phyloP scores from a whole-genome alignment of 225 moss, liverwort and hornwort genomes.

The Bryum argenteum region DNA sequence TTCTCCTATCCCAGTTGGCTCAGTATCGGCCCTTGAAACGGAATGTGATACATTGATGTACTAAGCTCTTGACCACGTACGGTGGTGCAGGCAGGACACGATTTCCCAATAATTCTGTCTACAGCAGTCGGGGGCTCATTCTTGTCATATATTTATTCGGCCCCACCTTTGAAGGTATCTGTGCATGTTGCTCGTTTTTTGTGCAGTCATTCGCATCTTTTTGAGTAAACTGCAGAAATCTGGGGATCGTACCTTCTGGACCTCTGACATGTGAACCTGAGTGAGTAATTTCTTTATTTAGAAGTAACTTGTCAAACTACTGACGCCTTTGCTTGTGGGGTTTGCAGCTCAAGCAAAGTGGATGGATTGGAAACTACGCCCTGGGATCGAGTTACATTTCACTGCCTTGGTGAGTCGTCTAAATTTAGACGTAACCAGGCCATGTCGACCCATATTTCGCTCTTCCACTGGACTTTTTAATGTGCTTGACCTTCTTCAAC shows the following conservation, averaged over 20 bases:
- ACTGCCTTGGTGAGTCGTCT: slow-evolving; percentile 66
- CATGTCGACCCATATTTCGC: not conserved
- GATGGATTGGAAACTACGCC: slow-evolving; percentile 91
- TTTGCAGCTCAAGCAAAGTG: slow-evolving; percentile 86
- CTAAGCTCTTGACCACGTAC: slow-evolving; percentile 14
- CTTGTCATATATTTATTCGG: slow-evolving; percentile 93
- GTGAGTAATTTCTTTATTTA: not conserved
- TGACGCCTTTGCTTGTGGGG: slow-evolving; percentile 16
- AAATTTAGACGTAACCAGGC: not conserved
- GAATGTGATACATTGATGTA: not conserved
- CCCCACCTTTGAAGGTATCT: slow-evolving; percentile 87
- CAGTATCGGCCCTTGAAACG: not conserved
- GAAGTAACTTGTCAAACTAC: not conserved
- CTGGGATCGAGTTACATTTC: slow-evolving; percentile 91
- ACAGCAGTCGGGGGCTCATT: slow-evolving; percentile 82
- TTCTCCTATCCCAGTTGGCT: not conserved
- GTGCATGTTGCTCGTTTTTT: not conserved
- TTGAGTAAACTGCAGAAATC: not conserved
- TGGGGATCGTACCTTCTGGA: not conserved
- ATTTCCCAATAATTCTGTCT: slow-evolving; percentile 75
- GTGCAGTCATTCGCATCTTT: not conserved
- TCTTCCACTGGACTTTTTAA: not conserved
- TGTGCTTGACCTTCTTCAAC: not conserved
- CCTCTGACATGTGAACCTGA: not conserved
- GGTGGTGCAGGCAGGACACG: slow-evolving; percentile 81